These are phyloP conservation scores for Naumovozyma baii DNA, from an alignment of 805 yeast species.

Conservation along the genomic window DNA sequence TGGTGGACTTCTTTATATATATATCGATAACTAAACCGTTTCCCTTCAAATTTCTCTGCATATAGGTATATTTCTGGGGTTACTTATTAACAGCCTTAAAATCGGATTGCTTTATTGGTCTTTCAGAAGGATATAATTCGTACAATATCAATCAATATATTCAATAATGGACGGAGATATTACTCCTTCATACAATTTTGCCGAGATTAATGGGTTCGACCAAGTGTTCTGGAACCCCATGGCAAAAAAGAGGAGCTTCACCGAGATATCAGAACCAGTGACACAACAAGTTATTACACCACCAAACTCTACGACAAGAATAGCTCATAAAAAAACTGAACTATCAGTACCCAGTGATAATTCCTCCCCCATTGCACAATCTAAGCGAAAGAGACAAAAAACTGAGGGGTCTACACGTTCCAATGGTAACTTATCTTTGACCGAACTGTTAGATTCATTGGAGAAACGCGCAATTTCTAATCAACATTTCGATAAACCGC, in stretches of 20 bases:
- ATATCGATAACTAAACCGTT: background rate
- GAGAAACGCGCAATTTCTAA: conserved; percentile 11
- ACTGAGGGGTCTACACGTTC: conserved; percentile 24
- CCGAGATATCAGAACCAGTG: conserved; percentile 1
- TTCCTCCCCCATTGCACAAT: conserved; percentile 27
- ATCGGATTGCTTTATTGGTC: too few relatives aligned
- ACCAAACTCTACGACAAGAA: conserved; percentile 22
- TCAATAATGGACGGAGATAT: conserved; percentile 4
- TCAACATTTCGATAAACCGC: conserved; percentile 51
- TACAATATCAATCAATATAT: too few relatives aligned
- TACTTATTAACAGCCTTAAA: background rate
- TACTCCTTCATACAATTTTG: conserved; percentile 1
- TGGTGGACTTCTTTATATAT: too few relatives aligned
- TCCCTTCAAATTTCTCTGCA: too few relatives aligned
- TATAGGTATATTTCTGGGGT: background rate
- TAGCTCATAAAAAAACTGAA: conserved; percentile 2
- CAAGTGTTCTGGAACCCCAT: background rate
- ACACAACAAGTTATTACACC: conserved; percentile 20
- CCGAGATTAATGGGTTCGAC: background rate
- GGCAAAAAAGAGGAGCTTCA: conserved; percentile 7
- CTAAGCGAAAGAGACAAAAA: conserved; percentile 22
- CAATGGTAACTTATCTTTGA: conserved; percentile 24
- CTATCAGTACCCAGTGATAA: background rate
- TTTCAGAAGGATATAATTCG: too few relatives aligned
- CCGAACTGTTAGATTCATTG: conserved; percentile 22